Base-by-base conservation (phyloP, 1,139 yeast species). In the Kodamaea derodonti region DNA sequence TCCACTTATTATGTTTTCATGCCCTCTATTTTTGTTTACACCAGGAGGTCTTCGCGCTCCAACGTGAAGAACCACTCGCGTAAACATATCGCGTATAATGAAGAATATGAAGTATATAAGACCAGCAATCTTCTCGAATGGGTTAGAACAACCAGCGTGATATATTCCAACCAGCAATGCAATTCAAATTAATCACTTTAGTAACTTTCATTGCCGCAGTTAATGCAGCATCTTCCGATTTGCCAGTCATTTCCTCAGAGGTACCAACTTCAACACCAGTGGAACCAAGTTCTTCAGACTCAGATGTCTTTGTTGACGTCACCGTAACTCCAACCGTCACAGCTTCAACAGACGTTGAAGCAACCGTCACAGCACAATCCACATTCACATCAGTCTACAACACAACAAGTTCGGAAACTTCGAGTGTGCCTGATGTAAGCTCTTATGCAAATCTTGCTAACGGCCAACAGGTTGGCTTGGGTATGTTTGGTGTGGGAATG, bases 401-500 rank as follows among this genome's bases (percentile, higher is more conserved):
- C 46, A n/a, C n/a, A n/a, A 39, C 54, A 29, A 42, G 48, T 37
- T 31, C 52, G 28, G 33, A 48, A 25, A 32, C 52, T 27, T 28
- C 49, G 23, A 49, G 52, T 18, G 42, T 39, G 30, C 46, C 51
- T 16, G 38, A 34, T 22, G 36, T 54, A 30, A 39, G 50, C 28
- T 42, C 51, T 23, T 58, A 37, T 40, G 65, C 55, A 46, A 66
- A 58, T 56, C 54, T 44, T 42, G 69, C 50, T 30, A 46, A 47
- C 42, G 49, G 47, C 41, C 51, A 53, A 41, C 50, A 53, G 40
- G 49, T 49, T 38, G 56, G 53, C 37, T 55, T 52, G 32, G 74
- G 73, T 41, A 57, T 58, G 35, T 72, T 60, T 41, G 73, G 72
- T 53, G 75, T 66, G 42, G 74, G 69, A 55, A 43, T 67, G 36